Evolutionary conservation across 306 rosid genomes (phyloP).

Genomic region (Carpinus viminea): DNA sequence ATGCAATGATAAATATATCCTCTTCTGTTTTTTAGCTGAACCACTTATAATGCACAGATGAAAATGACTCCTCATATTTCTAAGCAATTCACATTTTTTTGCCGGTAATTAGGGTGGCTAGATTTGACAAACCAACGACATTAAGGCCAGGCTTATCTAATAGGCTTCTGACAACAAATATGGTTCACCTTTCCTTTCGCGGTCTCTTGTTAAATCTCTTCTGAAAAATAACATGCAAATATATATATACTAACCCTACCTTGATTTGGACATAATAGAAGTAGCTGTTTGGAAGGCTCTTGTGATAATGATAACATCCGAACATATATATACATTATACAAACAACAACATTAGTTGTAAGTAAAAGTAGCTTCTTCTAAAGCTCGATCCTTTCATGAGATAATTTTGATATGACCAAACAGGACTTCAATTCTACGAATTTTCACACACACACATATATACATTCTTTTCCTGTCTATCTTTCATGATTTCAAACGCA

Average conservation of each 20-base stretch:
- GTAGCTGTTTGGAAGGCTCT: not conserved
- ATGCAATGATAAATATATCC: not conserved
- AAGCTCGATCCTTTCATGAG: too few species aligned
- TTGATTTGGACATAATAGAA: not conserved
- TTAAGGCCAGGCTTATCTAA: constrained; percentile 3
- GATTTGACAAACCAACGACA: constrained; percentile 33
- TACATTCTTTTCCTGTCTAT: too few species aligned
- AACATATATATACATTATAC: too few species aligned
- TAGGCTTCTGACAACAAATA: not conserved
- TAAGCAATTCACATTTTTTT: constrained; percentile 12
- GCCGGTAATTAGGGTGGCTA: constrained; percentile 16
- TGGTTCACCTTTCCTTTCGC: not conserved
- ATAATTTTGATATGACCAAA: too few species aligned
- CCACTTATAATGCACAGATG: not conserved
- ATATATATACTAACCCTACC: not conserved
- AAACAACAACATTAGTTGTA: not conserved
- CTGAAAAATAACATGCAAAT: not conserved
- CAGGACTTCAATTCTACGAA: too few species aligned
- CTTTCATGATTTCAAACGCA: too few species aligned
- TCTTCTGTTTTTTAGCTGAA: not conserved
- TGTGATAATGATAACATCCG: too few species aligned
- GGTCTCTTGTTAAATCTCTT: not conserved
- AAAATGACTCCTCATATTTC: not conserved
- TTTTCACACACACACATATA: too few species aligned
- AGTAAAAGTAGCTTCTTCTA: not conserved